These are phyloP conservation scores for Podospora didyma DNA, from an alignment of 495 filamentous ascomycete genomes.

Conservation along the genomic window DNA sequence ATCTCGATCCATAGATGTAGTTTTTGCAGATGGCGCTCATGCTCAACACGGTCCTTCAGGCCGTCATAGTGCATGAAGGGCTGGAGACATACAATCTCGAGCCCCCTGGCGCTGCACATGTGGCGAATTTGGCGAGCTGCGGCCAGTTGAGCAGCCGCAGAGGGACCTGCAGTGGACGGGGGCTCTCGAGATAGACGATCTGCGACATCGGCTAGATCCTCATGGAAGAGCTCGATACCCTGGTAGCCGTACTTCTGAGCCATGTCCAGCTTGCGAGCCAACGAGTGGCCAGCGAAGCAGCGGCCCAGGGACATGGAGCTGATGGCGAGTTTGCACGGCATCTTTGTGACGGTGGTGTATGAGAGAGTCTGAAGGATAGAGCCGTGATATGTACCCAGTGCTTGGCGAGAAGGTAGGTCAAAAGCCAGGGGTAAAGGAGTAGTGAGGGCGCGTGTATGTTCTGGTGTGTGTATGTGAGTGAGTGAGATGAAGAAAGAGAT, in stretches of 20 bases:
- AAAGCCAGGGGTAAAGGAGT: background rate
- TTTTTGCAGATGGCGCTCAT: slow-evolving; percentile 56
- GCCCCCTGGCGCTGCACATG: slow-evolving; percentile 53
- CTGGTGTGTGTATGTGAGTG: no score
- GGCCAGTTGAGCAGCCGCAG: slow-evolving; percentile 44
- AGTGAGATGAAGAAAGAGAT: background rate
- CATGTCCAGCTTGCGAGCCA: slow-evolving; percentile 61
- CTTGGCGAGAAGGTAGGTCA: background rate
- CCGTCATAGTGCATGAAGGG: slow-evolving; percentile 81
- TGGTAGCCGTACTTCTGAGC: slow-evolving; percentile 61
- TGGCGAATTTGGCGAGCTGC: slow-evolving; percentile 54
- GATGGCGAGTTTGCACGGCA: slow-evolving; percentile 48
- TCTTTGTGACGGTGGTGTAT: background rate
- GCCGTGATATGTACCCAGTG: background rate
- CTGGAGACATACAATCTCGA: slow-evolving; percentile 69
- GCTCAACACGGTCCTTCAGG: slow-evolving; percentile 58
- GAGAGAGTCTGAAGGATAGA: no score
- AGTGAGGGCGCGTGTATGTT: no score
- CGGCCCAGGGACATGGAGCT: slow-evolving; percentile 73
- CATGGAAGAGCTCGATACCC: slow-evolving; percentile 76
- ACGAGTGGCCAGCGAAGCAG: slow-evolving; percentile 48
- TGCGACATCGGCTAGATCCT: slow-evolving; percentile 68
- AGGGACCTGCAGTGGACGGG: slow-evolving; percentile 23
- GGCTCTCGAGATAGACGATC: slow-evolving; percentile 16
- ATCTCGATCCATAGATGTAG: slow-evolving; percentile 67